phyloP scores from a whole-genome alignment of 2,329 filamentous ascomycete genomes.

The Diplodia seriata region DNA sequence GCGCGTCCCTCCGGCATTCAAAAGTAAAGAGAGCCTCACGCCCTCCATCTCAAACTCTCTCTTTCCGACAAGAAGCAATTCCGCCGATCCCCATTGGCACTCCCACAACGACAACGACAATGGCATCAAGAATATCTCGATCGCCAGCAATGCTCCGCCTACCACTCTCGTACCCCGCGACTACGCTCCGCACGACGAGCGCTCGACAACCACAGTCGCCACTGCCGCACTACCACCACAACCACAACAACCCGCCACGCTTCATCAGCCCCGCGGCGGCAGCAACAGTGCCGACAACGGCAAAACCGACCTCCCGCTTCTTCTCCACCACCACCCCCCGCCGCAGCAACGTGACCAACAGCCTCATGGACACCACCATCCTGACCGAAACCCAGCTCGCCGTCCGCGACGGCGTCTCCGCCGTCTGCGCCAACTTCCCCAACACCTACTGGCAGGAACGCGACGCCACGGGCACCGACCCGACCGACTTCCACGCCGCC shows the following conservation, averaged over 20 bases:
- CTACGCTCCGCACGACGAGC: neutral
- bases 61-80: neutral
- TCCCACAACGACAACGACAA: neutral
- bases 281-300: neutral
- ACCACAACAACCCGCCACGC: neutral
- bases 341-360: neutral
- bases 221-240: neutral
- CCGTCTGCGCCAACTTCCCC: conserved; percentile 73
- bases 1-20: neutral
- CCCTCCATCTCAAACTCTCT: neutral
- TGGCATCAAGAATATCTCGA: neutral
- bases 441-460: conserved; percentile 75
- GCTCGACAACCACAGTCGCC: neutral
- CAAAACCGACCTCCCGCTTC: neutral
- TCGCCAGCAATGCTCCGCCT: neutral
- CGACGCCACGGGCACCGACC: conserved; percentile 74
- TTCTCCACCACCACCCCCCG: neutral
- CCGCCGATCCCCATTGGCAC: neutral
- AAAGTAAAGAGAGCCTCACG: neutral
- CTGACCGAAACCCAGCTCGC: conserved; percentile 76
- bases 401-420: conserved; percentile 72
- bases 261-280: neutral
- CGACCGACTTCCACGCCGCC: conserved; percentile 76
- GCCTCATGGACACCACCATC: conserved; percentile 73
- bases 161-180: neutral